Base-by-base conservation (phyloP, 2,329 filamentous ascomycete genomes). In the Hortaea sp. region DNA sequence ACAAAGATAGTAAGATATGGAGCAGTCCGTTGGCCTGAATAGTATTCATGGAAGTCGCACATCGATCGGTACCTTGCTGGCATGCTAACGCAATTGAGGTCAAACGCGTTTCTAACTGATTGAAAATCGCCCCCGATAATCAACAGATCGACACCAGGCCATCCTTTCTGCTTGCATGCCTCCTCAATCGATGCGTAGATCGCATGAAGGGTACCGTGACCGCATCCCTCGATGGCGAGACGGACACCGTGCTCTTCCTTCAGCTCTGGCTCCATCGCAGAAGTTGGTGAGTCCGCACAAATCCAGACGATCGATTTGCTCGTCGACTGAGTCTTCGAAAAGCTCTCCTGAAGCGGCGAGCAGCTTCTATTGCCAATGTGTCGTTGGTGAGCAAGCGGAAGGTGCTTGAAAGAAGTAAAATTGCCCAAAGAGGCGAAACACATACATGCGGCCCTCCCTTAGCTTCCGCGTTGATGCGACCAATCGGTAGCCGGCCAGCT, bases 71-170 rank as follows among this genome's bases (percentile, higher is more conserved):
- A 98, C 65, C 95, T 97, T 49, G 75, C 69, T 0, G 92, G 90
- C 58, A 94, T 88, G 4, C 88, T 85, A 76, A 97, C 94, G 64
- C 88, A 82, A 50, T 82, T 84, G 53, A 97, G 74, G 64, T 98
- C 92, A 53, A 82, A 76, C 7, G 86, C 81, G 71, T 97, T 97
- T 57, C 92, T 86, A 34, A 89, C 81, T 38, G 92, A 83, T 72
- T 95, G 88, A 55, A 98, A 98, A 63, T 98, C 92, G 29, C 92
- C 92, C 46, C 90, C 88, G 57, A 98, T 95, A 59, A 98, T 94
- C 55, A 98, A 70, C 7, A 95, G 69, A 64, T 98, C 92, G 29
- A 97, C 80, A 31, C 77, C 79, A 53, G 84, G 74, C 89, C 90
- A 95, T 27, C 77, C 77, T 57, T 85, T 84, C 40, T 76, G 71